Conservation (phyloP, 1,139 yeast species). For the Yamadazyma kanchanaburiensis region DNA sequence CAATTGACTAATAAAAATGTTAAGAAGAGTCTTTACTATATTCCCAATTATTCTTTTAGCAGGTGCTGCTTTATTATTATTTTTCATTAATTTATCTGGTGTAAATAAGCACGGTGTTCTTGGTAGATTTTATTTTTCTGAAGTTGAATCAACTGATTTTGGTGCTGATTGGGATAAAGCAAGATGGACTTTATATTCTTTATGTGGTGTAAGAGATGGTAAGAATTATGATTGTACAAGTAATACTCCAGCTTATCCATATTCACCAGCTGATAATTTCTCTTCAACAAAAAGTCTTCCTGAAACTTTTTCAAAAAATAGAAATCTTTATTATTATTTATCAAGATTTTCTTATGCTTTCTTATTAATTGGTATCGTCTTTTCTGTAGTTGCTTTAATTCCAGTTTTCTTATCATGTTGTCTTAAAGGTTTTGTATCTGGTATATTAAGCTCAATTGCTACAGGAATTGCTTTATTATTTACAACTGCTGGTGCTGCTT, state of each 20-base stretch:
- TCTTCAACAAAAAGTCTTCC: conserved; percentile 41
- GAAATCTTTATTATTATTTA: conserved; percentile 56
- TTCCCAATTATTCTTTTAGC: conserved; percentile 28
- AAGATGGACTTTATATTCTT: conserved; percentile 72
- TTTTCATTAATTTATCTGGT: conserved; percentile 67
- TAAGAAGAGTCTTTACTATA: conserved; percentile 14
- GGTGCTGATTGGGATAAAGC: conserved; percentile 38
- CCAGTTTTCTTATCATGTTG: conserved; percentile 25
- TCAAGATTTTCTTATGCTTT: conserved; percentile 70
- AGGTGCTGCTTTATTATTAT: conserved; percentile 51
- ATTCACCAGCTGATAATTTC: conserved; percentile 62
- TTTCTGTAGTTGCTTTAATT: conserved; percentile 48
- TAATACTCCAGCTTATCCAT: conserved; percentile 57
- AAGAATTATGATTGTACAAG: conserved; percentile 43
- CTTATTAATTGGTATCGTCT: conserved; percentile 55
- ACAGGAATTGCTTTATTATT: conserved; percentile 47
- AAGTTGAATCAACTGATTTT: conserved; percentile 62
- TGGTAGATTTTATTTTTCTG: conserved; percentile 63
- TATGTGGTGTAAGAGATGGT: conserved; percentile 49
- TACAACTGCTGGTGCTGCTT: conserved; percentile 53
- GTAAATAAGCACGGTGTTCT: conserved; percentile 45
- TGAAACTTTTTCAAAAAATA: conserved; percentile 36
- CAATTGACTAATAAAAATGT: too few species aligned
- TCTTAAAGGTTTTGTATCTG: conserved; percentile 19
- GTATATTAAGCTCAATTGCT: conserved; percentile 20